phyloP scores from a whole-genome alignment of 768 basidiomycete genomes.

The Lactarius tabidus region DNA sequence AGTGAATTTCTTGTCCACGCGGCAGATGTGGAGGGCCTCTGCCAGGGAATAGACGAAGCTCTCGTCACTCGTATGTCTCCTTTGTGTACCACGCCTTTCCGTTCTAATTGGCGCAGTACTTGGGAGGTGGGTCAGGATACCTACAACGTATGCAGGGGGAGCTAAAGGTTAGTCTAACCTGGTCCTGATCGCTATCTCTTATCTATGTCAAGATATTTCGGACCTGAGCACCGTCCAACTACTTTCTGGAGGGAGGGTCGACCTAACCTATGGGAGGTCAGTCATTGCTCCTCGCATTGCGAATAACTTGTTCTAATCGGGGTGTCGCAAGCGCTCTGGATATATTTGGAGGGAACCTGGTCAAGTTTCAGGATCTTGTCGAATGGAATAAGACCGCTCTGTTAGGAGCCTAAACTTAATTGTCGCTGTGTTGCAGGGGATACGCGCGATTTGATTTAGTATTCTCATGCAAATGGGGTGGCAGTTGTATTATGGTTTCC shows the following conservation, averaged over 20 bases:
- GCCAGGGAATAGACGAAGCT: conserved; percentile 91
- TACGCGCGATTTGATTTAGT: conserved; percentile 48
- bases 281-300: conserved; percentile 3
- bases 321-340: conserved; percentile 48
- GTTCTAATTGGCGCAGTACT: conserved; percentile 49
- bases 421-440: conserved; percentile 69
- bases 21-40: conserved; percentile 97
- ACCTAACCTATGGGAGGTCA: conserved; percentile 82
- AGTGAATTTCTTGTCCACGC: conserved; percentile 96
- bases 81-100: conserved; percentile 12
- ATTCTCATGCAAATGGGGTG: conserved; percentile 38
- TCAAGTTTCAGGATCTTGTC: conserved; percentile 55
- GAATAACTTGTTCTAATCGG: not conserved
- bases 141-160: conserved; percentile 96
- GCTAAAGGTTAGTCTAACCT: conserved; percentile 61
- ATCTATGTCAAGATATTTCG: conserved; percentile 51
- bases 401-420: conserved; percentile 30
- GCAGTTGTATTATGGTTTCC: not conserved
- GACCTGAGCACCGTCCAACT: conserved; percentile 79
- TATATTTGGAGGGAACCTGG: conserved; percentile 65
- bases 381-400: conserved; percentile 24
- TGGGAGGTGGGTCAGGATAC: conserved; percentile 87
- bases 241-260: conserved; percentile 79
- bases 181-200: not conserved
- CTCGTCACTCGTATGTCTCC: conserved; percentile 61